Evolutionary conservation across 768 basidiomycete species (phyloP), one percentile per base, ranked within the genome.

Genomic region (Daedaleopsis nitida): DNA sequence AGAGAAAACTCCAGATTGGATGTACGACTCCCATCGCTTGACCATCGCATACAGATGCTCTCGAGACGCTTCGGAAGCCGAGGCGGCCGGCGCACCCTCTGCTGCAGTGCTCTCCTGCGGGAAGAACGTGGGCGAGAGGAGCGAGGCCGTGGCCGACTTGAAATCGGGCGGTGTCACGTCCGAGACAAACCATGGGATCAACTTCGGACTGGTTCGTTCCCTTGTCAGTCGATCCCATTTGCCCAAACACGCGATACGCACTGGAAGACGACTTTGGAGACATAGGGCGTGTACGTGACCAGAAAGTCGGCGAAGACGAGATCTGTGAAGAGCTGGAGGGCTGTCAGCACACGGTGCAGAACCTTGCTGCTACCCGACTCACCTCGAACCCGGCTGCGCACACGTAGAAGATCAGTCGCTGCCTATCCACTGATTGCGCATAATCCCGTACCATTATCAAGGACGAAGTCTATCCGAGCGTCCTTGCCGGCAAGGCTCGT

Each of bases 151-250:
- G 0, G 85, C 82, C 52, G 77, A 73, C 24, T 71, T 66, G 73
- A 97, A 97, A 73, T 99, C 96, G 24, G 81, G 76, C 1, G 96
- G 95, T 5, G 92, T 91, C 27, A 96, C 94, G 72, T 97, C 94
- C 12, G 92, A 94, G 49, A 98, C 96, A 71, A 98, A 99, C 95
- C 96, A 99, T 0, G 96, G 96, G 54, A 98, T 90, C 10, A 91
- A 78, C 73, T 99, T 98, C 0, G 95, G 92, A 76, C 95, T 96
- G 39, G 47, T 37, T 16, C 52, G 48, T 5, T 14, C 16, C n/a
- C 11, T 8, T 11, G 35, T 39, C 43, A 55, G 17, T 44, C 27
- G 7, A 7, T 32, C 27, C 7, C 27, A 32, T 7, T 3, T 7
- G 3, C 27, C 7, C 27, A 7, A 32, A 32, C 27, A 32, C 7